Percentiles rank a stretch among this genome's conserved stretches.
These are phyloP conservation scores for Syncephalastrum monosporum DNA, from an alignment of 371 early-diverging fungal genomes.

Conservation along the genomic window DNA sequence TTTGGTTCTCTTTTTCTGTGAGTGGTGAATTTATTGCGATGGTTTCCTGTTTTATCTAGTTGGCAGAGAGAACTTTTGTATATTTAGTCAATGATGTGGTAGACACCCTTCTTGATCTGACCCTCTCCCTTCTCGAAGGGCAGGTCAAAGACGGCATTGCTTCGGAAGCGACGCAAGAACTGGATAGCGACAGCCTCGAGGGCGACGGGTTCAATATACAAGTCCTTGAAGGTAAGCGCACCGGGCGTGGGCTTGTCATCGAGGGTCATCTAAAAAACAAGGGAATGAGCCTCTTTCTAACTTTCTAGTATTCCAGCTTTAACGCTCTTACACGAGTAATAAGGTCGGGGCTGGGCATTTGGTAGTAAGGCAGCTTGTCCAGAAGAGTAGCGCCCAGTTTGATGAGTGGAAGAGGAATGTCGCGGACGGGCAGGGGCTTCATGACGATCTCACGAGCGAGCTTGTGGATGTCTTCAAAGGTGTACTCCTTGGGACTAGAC, in stretches of 20 bases:
- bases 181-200: constrained; percentile 80
- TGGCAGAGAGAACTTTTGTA: too few species aligned
- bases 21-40: too few species aligned
- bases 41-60: too few species aligned
- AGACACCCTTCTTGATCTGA: constrained; percentile 58
- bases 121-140: constrained; percentile 63
- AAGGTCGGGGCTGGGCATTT: constrained; percentile 50
- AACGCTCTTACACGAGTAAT: constrained; percentile 46
- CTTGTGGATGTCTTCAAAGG: constrained; percentile 68
- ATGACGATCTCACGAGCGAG: constrained; percentile 74
- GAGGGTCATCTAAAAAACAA: constrained; percentile 54
- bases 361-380: constrained; percentile 51
- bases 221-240: constrained; percentile 81
- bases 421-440: constrained; percentile 60
- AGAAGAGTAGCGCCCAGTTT: constrained; percentile 44
- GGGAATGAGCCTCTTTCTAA: constrained; percentile 16
- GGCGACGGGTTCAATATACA: constrained; percentile 77
- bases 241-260: constrained; percentile 73
- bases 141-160: constrained; percentile 63
- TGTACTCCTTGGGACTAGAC: constrained; percentile 67
- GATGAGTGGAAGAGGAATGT: constrained; percentile 70
- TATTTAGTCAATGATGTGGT: constrained; percentile 57
- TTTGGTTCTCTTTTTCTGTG: too few species aligned
- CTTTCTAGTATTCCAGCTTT: not conserved
- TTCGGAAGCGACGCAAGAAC: constrained; percentile 83